Evolutionary conservation across 2,329 filamentous ascomycete genomes (phyloP), one percentile per base, ranked within the genome.

Genomic region (Xylaria sp.): DNA sequence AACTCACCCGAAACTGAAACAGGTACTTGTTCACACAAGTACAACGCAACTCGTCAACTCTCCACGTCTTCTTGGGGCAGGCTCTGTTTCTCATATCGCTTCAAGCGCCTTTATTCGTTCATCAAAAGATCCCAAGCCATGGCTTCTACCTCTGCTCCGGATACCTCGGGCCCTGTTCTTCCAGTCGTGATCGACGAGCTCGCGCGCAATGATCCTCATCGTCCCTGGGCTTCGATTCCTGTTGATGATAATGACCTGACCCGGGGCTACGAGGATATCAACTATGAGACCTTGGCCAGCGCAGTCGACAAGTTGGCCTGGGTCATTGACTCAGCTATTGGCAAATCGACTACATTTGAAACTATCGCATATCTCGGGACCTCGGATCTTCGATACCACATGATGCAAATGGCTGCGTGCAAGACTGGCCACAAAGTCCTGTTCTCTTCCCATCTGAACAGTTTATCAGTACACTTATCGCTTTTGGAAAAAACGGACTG

Each of bases 351-450:
- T 18, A 67, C 69, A 1, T 73, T 73, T 32, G 73, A 74, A 37
- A 70, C 69, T 2, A 62, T 75, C 5, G 69, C 73, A 0, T 75
- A 75, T 46, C 68, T 74, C 10, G 74, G 74, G 6, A 48, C 60
- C 6, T 54, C 68, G 2, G 74, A 75, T 65, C 32, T 74, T 7
- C 66, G 74, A 34, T 75, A 74, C 20, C 73, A 75, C 32, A 74
- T 75, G 61, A 66, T 75, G 5, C 64, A 74, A 60, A 73, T 75
- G 70, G 73, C 74, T 6, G 70, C 69, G n/a, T 72, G 68, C 41
- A 75, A 75, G 48, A 74, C 74, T 15, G 74, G 74, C 13, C 73
- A 74, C 46, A 70, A 72, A 59, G 72, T 73, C 23, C 34, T 75
- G 5, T 74, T 74, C 44, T 74, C 74, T 13, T 73, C 74, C 34